Evolutionary conservation across 768 basidiomycete species (phyloP).

Genomic region (Galerina sulciceps): DNA sequence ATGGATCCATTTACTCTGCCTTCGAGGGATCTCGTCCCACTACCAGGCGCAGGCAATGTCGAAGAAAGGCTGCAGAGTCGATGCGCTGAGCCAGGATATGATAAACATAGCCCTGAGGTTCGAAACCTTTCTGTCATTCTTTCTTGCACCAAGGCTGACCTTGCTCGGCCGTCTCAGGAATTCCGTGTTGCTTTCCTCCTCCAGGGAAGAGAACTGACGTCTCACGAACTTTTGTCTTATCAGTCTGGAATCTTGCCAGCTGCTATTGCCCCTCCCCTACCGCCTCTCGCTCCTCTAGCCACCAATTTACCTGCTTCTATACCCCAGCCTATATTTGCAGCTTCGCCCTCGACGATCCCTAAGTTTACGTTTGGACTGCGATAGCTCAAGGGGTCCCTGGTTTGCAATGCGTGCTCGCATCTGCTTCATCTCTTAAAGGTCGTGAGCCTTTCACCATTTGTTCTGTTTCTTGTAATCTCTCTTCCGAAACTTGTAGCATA

Average conservation of each 20-base stretch:
- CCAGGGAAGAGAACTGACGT: slow-evolving; percentile 49
- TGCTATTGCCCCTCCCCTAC: neutral
- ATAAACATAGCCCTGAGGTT: slow-evolving; percentile 56
- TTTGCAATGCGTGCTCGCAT: neutral
- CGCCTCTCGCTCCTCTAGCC: neutral
- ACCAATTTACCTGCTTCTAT: neutral
- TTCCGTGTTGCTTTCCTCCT: slow-evolving; percentile 49
- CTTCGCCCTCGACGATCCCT: slow-evolving; percentile 6
- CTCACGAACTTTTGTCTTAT: slow-evolving; percentile 33
- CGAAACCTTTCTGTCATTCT: neutral
- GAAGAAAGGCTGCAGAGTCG: slow-evolving; percentile 40
- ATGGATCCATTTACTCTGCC: slow-evolving; percentile 27
- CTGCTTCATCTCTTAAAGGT: slow-evolving; percentile 1
- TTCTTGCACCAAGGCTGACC: neutral
- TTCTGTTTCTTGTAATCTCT: neutral
- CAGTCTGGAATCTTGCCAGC: neutral
- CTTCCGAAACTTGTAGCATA: slow-evolving; percentile 1
- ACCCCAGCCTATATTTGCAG: slow-evolving; percentile 13
- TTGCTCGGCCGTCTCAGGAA: slow-evolving; percentile 39
- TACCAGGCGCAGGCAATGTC: neutral
- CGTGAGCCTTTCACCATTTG: neutral
- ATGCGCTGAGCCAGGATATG: slow-evolving; percentile 37
- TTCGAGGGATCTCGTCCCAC: neutral
- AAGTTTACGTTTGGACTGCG: slow-evolving; percentile 22
- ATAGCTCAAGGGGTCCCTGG: neutral